These are phyloP conservation scores for Phalaenopsis hybrid DNA, from an alignment of 116 monocot species.

Conservation along the genomic window DNA sequence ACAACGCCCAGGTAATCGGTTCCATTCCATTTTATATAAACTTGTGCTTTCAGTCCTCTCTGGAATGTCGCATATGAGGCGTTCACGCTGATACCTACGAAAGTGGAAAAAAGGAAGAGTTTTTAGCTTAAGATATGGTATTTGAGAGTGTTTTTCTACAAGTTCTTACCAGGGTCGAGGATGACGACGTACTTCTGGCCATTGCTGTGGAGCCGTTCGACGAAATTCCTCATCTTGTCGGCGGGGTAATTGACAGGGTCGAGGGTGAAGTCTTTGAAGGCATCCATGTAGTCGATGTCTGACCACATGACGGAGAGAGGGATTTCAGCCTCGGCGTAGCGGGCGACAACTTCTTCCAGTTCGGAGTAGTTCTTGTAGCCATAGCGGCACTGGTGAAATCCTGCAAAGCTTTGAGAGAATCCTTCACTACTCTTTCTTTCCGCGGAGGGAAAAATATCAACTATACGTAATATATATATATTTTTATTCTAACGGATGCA, in stretches of 20 bases:
- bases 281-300: constrained; percentile 84
- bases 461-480: no score
- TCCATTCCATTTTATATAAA: constrained; percentile 50
- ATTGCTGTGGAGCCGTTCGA: constrained; percentile 40
- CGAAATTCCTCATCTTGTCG: constrained; percentile 42
- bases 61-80: constrained; percentile 34
- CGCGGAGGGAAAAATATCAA: neutral
- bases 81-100: constrained; percentile 49
- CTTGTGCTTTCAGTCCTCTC: constrained; percentile 35
- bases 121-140: no score
- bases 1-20: constrained; percentile 43
- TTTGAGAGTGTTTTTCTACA: no score
- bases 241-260: constrained; percentile 63
- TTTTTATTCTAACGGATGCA: no score
- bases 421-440: neutral
- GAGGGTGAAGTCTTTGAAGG: constrained; percentile 71
- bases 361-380: constrained; percentile 60
- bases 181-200: constrained; percentile 68
- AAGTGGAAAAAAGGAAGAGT: neutral
- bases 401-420: constrained; percentile 11
- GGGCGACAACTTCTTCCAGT: constrained; percentile 50
- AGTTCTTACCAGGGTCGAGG: constrained; percentile 52
- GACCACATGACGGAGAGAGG: constrained; percentile 86
- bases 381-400: constrained; percentile 63
- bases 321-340: constrained; percentile 48